Base-by-base conservation (phyloP, 257 asterid genomes). In the Penstemon davidsonii region DNA sequence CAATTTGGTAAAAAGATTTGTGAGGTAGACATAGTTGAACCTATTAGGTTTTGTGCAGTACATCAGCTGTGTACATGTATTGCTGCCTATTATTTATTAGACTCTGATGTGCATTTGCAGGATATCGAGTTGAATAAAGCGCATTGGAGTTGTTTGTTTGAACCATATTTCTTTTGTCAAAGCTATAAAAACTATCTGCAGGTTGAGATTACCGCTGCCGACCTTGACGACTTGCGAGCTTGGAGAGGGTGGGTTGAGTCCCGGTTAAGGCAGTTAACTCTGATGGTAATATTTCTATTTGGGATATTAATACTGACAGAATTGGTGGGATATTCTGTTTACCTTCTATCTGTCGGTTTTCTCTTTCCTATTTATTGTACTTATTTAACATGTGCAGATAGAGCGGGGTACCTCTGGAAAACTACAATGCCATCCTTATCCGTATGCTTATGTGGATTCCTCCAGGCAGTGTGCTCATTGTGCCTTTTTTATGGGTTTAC, bases 211-310 rank as follows among this genome's bases (percentile, higher is more conserved):
- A 79, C 82, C 56, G 99, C 99, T 51, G 82, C 88, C 64, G 88
- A 89, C 81, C 73, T 41, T 61, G 96, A 94, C 81, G 99, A 91
- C 75, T 82, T 94, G 81, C 96, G 97, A 63, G 80, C 91, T 63
- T 94, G 99, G 99, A 87, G 82, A 76, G 99, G 99, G 67, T 87
- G 99, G 99, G 96, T 94, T 53, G 97, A 88, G 76, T 94, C 99
- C 63, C 96, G 99, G 43, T 74, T 94, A 67, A 87, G 99, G 70
- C 96, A 88, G 79, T 80, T 94, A 38, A 94, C 96, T 51, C 71
- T 87, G 67, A 94, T 85, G 98, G 99, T 93, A 93, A 76, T 68
- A 57, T 77, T 79, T 77, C 37, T 71, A 73, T 78, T 70, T 68
- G 51, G 52, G 43, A 41, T 62, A 38, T 56, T 43, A 42, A 55